Conservation (phyloP, 83 land plant species). For the Picea engelmannii region DNA sequence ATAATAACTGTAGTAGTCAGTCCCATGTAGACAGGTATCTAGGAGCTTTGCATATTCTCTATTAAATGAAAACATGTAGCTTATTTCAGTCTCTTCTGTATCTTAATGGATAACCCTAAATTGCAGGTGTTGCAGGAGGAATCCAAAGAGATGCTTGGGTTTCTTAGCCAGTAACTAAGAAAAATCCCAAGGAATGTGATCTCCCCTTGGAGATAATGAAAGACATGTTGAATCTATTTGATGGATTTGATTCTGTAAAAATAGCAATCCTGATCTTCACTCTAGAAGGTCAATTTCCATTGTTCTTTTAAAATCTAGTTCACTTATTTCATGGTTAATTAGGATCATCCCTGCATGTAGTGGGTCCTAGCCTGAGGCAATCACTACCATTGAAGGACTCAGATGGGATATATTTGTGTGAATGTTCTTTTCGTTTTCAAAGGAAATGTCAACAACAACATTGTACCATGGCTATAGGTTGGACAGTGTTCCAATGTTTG, state of each 20-base stretch:
- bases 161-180: conserved; percentile 6
- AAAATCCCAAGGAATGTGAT: conserved; percentile 6
- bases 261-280: background rate
- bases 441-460: background rate
- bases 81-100: too few relatives aligned
- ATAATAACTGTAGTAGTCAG: conserved; percentile 3
- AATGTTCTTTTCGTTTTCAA: background rate
- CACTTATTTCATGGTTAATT: background rate
- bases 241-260: background rate
- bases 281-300: background rate
- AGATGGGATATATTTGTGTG: too few relatives aligned
- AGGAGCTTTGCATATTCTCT: background rate
- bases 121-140: background rate
- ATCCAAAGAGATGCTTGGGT: conserved; percentile 3
- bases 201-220: conserved; percentile 2
- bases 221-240: background rate
- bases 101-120: too few relatives aligned
- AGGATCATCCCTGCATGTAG: too few relatives aligned
- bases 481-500: background rate
- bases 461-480: background rate
- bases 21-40: background rate
- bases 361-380: background rate
- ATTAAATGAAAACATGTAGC: too few relatives aligned
- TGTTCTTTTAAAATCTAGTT: background rate
- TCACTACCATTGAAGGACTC: background rate